phyloP scores from a whole-genome alignment of 1,284 basidiomycete genomes.

The Marasmius sp. region DNA sequence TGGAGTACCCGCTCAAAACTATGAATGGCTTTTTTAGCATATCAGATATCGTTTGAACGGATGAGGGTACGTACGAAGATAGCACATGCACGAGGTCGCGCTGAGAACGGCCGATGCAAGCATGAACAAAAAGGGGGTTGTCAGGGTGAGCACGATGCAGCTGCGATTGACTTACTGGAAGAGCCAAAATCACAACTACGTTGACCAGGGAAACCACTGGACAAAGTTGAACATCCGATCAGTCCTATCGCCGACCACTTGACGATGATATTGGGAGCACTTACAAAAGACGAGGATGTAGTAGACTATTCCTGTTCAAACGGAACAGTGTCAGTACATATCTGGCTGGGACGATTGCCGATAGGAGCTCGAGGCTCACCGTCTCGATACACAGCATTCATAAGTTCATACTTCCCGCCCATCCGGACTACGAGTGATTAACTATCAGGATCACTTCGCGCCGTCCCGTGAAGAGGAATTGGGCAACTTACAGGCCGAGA shows the following conservation, averaged over 20 bases:
- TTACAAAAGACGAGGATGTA: neutral
- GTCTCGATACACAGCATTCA: neutral
- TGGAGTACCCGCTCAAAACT: no score
- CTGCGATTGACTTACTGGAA: neutral
- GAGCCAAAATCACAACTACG: neutral
- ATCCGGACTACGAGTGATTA: neutral
- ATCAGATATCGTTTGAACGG: neutral
- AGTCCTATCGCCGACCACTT: no score
- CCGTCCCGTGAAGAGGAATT: no score
- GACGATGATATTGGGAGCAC: neutral
- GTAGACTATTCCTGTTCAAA: neutral
- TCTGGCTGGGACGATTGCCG: no score
- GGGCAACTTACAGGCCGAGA: neutral
- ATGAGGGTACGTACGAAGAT: neutral
- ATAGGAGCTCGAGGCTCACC: neutral
- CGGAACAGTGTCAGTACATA: neutral
- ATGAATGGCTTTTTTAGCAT: no score
- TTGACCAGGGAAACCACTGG: neutral
- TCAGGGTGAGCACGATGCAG: neutral
- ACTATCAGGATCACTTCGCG: neutral
- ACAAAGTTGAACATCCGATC: no score
- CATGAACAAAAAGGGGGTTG: neutral
- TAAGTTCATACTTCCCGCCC: neutral
- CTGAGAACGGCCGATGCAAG: neutral
- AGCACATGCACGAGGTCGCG: neutral